These are phyloP conservation scores for Globisporangium abappressorium DNA, from an alignment of 352 stramenopile species.

Conservation along the genomic window DNA sequence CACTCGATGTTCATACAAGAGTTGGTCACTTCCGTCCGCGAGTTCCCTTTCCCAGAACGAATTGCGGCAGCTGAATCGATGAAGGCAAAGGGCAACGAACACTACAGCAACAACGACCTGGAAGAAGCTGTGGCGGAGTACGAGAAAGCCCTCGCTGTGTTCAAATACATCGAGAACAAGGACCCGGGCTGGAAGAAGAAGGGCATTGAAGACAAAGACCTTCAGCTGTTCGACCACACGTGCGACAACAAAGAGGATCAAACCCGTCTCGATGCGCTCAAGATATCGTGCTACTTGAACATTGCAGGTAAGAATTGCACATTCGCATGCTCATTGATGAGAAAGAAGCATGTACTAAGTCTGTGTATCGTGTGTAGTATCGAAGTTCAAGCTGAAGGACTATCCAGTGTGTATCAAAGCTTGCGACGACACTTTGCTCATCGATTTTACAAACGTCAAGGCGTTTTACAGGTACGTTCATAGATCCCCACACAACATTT, in stretches of 20 bases:
- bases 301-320: slow-evolving; percentile 37
- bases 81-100: slow-evolving; percentile 62
- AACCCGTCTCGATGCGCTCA: slow-evolving; percentile 43
- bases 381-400: slow-evolving; percentile 80
- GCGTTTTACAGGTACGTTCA: slow-evolving; percentile 57
- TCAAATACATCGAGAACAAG: slow-evolving; percentile 80
- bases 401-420: slow-evolving; percentile 53
- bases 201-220: slow-evolving; percentile 79
- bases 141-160: slow-evolving; percentile 79
- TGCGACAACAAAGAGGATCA: slow-evolving; percentile 47
- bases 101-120: slow-evolving; percentile 42
- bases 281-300: slow-evolving; percentile 77
- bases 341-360: not conserved
- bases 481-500: not conserved
- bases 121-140: slow-evolving; percentile 82
- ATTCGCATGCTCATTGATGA: not conserved
- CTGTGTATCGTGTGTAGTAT: slow-evolving; percentile 29
- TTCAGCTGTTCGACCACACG: slow-evolving; percentile 52
- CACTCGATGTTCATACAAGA: slow-evolving; percentile 88
- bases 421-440: slow-evolving; percentile 64
- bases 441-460: slow-evolving; percentile 70
- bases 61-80: slow-evolving; percentile 57
- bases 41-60: slow-evolving; percentile 47
- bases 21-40: slow-evolving; percentile 45
- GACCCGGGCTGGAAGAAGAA: slow-evolving; percentile 86